Percentiles rank a stretch among this genome's conserved stretches.
phyloP scores from a whole-genome alignment of 768 basidiomycete species.

The Phylloporus sp. region DNA sequence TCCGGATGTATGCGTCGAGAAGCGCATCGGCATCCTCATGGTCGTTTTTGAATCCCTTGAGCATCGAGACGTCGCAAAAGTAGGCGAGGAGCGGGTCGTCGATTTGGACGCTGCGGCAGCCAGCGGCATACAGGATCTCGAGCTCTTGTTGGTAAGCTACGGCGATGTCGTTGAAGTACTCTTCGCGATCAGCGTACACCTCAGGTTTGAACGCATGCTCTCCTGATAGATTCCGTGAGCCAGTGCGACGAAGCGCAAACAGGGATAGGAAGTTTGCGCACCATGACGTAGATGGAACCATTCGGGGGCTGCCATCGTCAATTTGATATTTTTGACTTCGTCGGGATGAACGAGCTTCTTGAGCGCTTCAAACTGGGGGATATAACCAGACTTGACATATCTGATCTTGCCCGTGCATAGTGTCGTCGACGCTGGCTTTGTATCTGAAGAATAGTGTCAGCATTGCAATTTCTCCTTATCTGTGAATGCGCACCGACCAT shows the following conservation, averaged over 20 bases:
- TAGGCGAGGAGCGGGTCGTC: slow-evolving; percentile 50
- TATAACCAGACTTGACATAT: slow-evolving; percentile 56
- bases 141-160: slow-evolving; percentile 44
- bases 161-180: slow-evolving; percentile 47
- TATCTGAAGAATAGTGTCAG: slow-evolving; percentile 7
- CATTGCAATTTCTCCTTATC: not conserved
- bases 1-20: slow-evolving; percentile 52
- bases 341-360: slow-evolving; percentile 53
- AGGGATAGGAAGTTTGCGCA: slow-evolving; percentile 13
- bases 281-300: slow-evolving; percentile 72
- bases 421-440: slow-evolving; percentile 18
- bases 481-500: slow-evolving; percentile 7
- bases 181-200: slow-evolving; percentile 28
- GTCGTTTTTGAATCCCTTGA: slow-evolving; percentile 52
- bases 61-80: slow-evolving; percentile 59
- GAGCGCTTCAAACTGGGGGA: slow-evolving; percentile 57
- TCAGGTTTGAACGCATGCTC: slow-evolving; percentile 19
- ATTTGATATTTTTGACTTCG: slow-evolving; percentile 63
- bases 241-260: not conserved
- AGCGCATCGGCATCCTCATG: slow-evolving; percentile 59
- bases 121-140: slow-evolving; percentile 39
- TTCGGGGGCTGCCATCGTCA: slow-evolving; percentile 66
- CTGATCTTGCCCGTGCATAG: slow-evolving; percentile 53
- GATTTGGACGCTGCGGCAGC: slow-evolving; percentile 41
- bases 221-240: slow-evolving; percentile 8